Base-by-base conservation (phyloP, 2,329 filamentous ascomycete species). In the Alternaria novae-zelandiae region DNA sequence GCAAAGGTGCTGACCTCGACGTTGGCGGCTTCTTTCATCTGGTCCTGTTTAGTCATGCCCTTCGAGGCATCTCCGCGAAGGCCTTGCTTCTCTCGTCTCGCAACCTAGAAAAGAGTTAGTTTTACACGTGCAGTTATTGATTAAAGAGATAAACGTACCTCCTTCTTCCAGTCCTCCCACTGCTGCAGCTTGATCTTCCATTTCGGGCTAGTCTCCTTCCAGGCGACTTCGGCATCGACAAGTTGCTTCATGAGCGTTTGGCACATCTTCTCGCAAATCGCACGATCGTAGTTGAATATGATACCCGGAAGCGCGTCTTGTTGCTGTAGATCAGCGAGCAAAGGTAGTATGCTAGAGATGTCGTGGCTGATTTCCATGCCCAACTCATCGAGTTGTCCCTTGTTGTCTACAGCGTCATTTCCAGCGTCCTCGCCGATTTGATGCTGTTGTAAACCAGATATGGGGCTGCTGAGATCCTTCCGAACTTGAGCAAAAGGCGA, bases 211-310 rank as follows among this genome's bases (percentile, higher is more conserved):
- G 82, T 82, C 53, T 86, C 80, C 70, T 90, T 89, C 82, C 86
- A 91, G 8, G 74, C 69, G 0, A 80, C 67, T 70, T 92, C 90
- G 0, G 86, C 84, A 2, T 82, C 72, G 54, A 84, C 74, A 0
- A 94, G 80, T 61, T 88, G 82, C 0, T 77, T 69, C 2, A 90
- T 74, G 0, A 94, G 70, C 0, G 78, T 71, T 23, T 76, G 69
- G 25, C 87, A 85, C 26, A 91, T 86, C 10, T 78, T 75, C 76
- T 93, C 91, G 70, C 92, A 94, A 28, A 82, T 78, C 2, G 78
- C 77, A 51, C 91, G 87, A 67, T 94, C 90, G 69, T 92, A 95
- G 73, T 92, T 92, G 82, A 95, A 95, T 2, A 94, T 77, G 12
- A 95, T 88, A 0, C 90, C 91, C 0, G 91, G 92, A 1, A 95